Conservation (phyloP, 495 filamentous ascomycete genomes). For the Ramalina intermedia region DNA sequence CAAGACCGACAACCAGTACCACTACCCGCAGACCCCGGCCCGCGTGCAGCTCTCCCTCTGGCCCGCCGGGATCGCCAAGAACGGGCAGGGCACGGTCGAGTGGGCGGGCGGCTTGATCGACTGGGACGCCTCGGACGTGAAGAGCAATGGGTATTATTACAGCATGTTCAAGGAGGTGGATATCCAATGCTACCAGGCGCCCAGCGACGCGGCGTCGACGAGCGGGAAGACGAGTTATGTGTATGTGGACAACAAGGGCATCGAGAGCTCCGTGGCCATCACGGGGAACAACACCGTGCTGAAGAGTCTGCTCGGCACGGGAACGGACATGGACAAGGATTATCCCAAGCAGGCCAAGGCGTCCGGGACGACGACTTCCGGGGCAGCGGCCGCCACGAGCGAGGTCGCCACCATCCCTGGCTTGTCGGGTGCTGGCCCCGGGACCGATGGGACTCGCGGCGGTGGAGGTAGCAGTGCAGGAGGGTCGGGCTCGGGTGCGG, state of each 20-base stretch:
- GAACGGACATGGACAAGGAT: constrained; percentile 50
- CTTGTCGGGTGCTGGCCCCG: constrained; percentile 25
- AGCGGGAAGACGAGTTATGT: constrained; percentile 54
- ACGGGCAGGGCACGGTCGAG: constrained; percentile 68
- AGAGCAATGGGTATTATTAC: constrained; percentile 78
- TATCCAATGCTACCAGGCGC: constrained; percentile 73
- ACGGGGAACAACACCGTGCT: constrained; percentile 65
- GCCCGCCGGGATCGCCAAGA: constrained; percentile 73
- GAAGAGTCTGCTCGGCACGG: constrained; percentile 62
- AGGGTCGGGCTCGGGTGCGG: constrained; percentile 6
- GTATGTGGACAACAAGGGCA: constrained; percentile 48
- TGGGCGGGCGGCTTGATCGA: constrained; percentile 88
- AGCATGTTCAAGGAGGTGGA: constrained; percentile 62
- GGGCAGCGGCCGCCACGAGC: constrained; percentile 18
- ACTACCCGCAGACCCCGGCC: constrained; percentile 86
- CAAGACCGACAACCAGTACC: constrained; percentile 62
- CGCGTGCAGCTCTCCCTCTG: constrained; percentile 90
- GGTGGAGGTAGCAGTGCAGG: constrained; percentile 5
- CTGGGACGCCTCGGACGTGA: constrained; percentile 72
- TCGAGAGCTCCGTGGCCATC: constrained; percentile 63
- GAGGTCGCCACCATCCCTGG: constrained; percentile 26
- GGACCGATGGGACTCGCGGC: constrained; percentile 15
- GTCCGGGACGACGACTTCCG: constrained; percentile 2
- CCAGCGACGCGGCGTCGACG: constrained; percentile 40
- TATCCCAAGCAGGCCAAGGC: constrained; percentile 15